Base-by-base conservation (phyloP, 2,329 filamentous ascomycete genomes). In the Fusarium phyllophilum region DNA sequence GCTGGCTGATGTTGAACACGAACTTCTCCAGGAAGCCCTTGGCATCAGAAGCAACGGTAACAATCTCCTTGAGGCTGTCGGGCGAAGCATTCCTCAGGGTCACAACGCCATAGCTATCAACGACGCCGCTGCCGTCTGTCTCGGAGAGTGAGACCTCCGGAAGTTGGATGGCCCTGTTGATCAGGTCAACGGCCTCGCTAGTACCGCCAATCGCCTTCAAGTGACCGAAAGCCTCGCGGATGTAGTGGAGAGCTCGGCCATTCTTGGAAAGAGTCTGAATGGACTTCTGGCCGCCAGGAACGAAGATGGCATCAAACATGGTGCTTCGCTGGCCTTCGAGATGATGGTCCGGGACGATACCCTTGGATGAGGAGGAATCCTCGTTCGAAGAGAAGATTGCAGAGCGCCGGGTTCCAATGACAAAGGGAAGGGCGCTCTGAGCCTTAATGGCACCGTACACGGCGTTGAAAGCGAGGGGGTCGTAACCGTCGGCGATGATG, bases 211-310 rank as follows among this genome's bases (percentile, higher is more conserved):
- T 92, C 5, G 93, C 85, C 85, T 96, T 96, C 57, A 95, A 86
- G 72, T 96, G 94, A 0, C 93, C 93, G 75, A 96, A 96, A 0
- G 93, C 92, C 81, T 96, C 94, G 5, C 92, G 88, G 8, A 96
- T 84, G 89, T 92, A 96, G 84, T 96, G 92, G 4, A 93, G 79
- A 0, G 92, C 92, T 24, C 93, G 91, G 0, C 94, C 93, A 69
- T 88, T 94, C 84, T 91, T 89, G 63, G 87, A 83, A 1, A 96
- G 87, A 0, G 89, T 90, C 59, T 88, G 84, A 49, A 93, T 83
- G 2, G 90, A 89, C 65, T 91, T 85, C 1, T 87, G 84, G 3
- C 94, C 94, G 3, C 93, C 93, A 2, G 93, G 93, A 6, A 97
- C 84, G 78, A 94, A 95, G 34, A 95, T 79, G 1, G 93, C 91